A percentile compares a stretch with the other conserved stretches of the same genome.
Evolutionary conservation across 1,139 yeast species (phyloP).

Genomic region (Geotrichum siamense): DNA sequence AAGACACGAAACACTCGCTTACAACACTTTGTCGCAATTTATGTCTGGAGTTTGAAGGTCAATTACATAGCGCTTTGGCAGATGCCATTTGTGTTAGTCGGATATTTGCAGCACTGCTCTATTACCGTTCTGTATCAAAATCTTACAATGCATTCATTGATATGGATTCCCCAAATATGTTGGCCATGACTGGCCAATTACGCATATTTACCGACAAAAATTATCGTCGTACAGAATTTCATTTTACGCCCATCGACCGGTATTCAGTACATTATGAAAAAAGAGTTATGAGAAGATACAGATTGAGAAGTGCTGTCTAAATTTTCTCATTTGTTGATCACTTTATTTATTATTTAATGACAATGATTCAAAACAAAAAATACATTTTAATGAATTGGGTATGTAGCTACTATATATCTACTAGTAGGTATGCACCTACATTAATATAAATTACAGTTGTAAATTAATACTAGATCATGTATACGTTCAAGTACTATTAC

Average conservation of each 20-base stretch:
- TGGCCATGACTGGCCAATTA: constrained; percentile 4
- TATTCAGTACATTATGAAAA: constrained; percentile 5
- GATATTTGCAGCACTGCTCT: constrained; percentile 1
- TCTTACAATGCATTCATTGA: constrained; percentile 15
- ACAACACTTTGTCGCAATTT: constrained; percentile 4
- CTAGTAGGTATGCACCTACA: too few species aligned
- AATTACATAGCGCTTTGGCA: constrained; percentile 11
- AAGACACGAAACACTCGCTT: constrained; percentile 6
- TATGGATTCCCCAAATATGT: constrained; percentile 13
- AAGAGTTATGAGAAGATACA: constrained; percentile 2
- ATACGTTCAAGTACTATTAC: too few species aligned
- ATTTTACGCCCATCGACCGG: constrained; percentile 12
- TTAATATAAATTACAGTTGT: too few species aligned
- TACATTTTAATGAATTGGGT: too few species aligned
- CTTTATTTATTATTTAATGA: too few species aligned
- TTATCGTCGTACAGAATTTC: constrained; percentile 8
- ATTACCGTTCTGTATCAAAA: neutral
- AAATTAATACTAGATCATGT: too few species aligned
- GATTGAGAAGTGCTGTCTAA: constrained; percentile 1
- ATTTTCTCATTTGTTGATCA: too few species aligned
- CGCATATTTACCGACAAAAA: constrained; percentile 2
- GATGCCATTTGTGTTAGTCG: constrained; percentile 12
- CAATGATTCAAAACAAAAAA: too few species aligned
- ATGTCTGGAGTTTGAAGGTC: constrained; percentile 3
- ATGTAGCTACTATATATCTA: too few species aligned